These are phyloP conservation scores for Trametes cingulata DNA, from an alignment of 768 basidiomycete genomes.

Conservation along the genomic window DNA sequence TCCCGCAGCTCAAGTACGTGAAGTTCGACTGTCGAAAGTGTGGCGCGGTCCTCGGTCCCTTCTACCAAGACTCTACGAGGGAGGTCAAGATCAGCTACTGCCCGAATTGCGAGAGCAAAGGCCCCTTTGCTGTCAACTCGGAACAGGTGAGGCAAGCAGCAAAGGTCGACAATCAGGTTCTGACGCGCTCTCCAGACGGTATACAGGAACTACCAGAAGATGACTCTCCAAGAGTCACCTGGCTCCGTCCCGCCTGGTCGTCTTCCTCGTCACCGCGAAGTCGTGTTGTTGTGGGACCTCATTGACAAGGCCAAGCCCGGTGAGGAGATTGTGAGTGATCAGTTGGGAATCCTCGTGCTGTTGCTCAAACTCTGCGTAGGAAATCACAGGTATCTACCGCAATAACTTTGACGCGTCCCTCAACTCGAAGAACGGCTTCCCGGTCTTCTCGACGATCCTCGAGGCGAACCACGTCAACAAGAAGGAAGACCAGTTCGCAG, in stretches of 20 bases:
- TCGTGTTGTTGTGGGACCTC: constrained; percentile 95
- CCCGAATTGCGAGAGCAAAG: constrained; percentile 90
- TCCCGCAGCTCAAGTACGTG: constrained; percentile 99
- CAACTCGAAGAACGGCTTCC: constrained; percentile 98
- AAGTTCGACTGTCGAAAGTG: constrained; percentile 98
- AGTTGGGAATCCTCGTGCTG: neutral
- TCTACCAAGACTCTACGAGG: constrained; percentile 95
- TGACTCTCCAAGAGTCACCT: constrained; percentile 98
- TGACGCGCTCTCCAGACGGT: constrained; percentile 65
- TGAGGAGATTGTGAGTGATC: constrained; percentile 83
- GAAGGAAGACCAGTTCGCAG: constrained; percentile 99
- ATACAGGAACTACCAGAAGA: constrained; percentile 97
- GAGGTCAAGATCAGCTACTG: constrained; percentile 96
- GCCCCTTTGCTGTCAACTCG: constrained; percentile 95
- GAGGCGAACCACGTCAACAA: constrained; percentile 99
- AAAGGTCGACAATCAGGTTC: neutral
- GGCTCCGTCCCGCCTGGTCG: constrained; percentile 98
- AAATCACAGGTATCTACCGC: constrained; percentile 96
- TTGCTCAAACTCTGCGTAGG: constrained; percentile 47
- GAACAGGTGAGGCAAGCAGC: constrained; percentile 68
- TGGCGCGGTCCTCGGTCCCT: constrained; percentile 90
- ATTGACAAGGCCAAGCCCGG: constrained; percentile 98
- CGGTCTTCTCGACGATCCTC: constrained; percentile 97
- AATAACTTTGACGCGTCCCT: constrained; percentile 99
- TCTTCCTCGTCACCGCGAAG: constrained; percentile 94